Evolutionary conservation across 2,329 filamentous ascomycete species (phyloP).

Genomic region (Beauveria brongniartii): DNA sequence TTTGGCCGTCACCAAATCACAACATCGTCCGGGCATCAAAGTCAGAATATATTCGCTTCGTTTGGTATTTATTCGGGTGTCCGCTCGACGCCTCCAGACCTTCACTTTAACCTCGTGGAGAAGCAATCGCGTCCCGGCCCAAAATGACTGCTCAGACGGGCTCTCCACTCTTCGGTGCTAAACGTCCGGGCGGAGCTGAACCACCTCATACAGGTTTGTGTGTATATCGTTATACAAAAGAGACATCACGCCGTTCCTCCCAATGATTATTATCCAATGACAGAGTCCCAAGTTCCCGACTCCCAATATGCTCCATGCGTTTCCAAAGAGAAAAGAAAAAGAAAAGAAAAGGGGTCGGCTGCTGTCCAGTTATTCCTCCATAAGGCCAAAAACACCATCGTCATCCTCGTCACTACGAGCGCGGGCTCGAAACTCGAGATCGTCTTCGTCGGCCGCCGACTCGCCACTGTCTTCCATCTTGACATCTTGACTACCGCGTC

Average conservation of each 20-base stretch:
- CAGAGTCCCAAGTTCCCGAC: slow-evolving; percentile 16
- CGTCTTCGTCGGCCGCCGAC: slow-evolving; percentile 58
- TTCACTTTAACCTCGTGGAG: slow-evolving; percentile 67
- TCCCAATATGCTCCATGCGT: slow-evolving; percentile 19
- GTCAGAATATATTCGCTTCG: slow-evolving; percentile 19
- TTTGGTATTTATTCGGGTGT: slow-evolving; percentile 36
- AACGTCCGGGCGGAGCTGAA: slow-evolving; percentile 56
- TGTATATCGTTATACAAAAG: slow-evolving; percentile 42
- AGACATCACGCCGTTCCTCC: slow-evolving; percentile 29
- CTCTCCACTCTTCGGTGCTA: slow-evolving; percentile 61
- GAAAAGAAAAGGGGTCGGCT: slow-evolving; percentile 16
- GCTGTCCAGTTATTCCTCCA: slow-evolving; percentile 66
- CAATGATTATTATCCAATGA: slow-evolving; percentile 26
- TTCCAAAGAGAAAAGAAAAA: slow-evolving; percentile 12
- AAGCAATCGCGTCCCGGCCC: slow-evolving; percentile 30
- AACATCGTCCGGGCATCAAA: slow-evolving; percentile 9
- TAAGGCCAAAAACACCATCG: slow-evolving; percentile 88
- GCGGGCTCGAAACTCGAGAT: slow-evolving; percentile 52
- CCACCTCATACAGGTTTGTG: slow-evolving; percentile 39
- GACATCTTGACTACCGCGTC: slow-evolving; percentile 45
- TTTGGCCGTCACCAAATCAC: neutral
- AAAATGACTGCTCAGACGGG: slow-evolving; percentile 20
- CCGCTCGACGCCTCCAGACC: slow-evolving; percentile 56
- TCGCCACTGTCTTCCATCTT: slow-evolving; percentile 61
- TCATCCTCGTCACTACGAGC: slow-evolving; percentile 80